These are phyloP conservation scores for Nepenthes mirabilis DNA, from an alignment of 148 eudicot species.

Conservation along the genomic window DNA sequence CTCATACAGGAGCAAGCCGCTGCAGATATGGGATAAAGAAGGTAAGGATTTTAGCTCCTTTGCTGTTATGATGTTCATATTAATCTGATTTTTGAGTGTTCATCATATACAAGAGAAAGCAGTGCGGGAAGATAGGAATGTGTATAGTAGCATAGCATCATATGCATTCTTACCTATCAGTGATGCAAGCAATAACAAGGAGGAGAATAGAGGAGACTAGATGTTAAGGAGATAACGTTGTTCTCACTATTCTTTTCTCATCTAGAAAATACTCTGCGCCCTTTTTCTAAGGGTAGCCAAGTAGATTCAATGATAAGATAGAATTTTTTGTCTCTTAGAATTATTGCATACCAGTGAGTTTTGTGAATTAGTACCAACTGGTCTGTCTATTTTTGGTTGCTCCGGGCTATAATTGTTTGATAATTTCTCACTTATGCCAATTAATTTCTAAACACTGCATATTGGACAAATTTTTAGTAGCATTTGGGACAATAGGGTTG, in stretches of 20 bases:
- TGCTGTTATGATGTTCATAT: not conserved
- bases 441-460: no score
- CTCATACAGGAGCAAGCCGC: slow-evolving; percentile 77
- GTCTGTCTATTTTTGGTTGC: no score
- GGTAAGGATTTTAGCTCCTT: slow-evolving; percentile 18
- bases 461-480: no score
- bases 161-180: not conserved
- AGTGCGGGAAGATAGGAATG: not conserved
- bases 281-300: no score
- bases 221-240: not conserved
- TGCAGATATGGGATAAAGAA: slow-evolving; percentile 99
- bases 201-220: not conserved
- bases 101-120: not conserved
- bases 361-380: no score
- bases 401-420: no score
- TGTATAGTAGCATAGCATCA: not conserved
- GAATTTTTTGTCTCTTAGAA: no score
- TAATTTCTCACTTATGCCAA: no score
- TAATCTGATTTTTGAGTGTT: not conserved
- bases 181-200: not conserved
- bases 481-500: no score
- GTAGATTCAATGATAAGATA: no score
- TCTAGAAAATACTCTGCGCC: not conserved
- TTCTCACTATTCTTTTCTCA: not conserved
- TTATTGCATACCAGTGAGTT: no score